Conservation (phyloP, 768 basidiomycete genomes). For the Macrolepiota dolichaula region DNA sequence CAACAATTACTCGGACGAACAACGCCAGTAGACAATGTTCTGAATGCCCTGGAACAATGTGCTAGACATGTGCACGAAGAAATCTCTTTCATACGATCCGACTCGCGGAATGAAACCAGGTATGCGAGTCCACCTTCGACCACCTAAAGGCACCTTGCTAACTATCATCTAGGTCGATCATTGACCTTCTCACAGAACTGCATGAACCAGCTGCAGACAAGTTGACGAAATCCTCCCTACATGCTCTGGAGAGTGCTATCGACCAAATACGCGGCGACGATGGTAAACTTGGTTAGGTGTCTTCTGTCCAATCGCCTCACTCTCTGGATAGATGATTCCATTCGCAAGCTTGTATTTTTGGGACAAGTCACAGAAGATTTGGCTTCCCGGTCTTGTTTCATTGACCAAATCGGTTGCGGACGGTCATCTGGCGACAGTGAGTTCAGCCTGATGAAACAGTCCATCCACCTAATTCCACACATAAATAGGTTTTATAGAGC, state of each 20-base stretch:
- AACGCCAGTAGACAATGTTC: slow-evolving; percentile 52
- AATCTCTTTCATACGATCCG: slow-evolving; percentile 40
- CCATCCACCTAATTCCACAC: not conserved
- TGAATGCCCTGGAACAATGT: slow-evolving; percentile 57
- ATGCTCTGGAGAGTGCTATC: slow-evolving; percentile 35
- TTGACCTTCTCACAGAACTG: slow-evolving; percentile 35
- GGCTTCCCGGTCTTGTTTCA: slow-evolving; percentile 38
- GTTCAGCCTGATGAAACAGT: not conserved
- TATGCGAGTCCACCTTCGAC: slow-evolving; percentile 24
- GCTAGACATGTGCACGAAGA: slow-evolving; percentile 60
- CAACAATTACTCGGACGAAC: slow-evolving; percentile 67
- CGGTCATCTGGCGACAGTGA: slow-evolving; percentile 24
- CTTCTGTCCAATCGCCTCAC: slow-evolving; percentile 5
- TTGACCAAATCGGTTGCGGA: slow-evolving; percentile 40
- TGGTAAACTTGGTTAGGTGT: slow-evolving; percentile 25
- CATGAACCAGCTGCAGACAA: slow-evolving; percentile 52
- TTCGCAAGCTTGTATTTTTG: slow-evolving; percentile 39
- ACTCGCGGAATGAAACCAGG: slow-evolving; percentile 39
- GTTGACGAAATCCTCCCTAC: slow-evolving; percentile 38
- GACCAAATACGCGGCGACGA: slow-evolving; percentile 25
- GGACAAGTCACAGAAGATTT: slow-evolving; percentile 49
- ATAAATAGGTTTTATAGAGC: not conserved
- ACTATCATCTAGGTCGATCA: slow-evolving; percentile 31
- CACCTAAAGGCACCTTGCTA: slow-evolving; percentile 3
- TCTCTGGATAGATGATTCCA: slow-evolving; percentile 18